Conservation (phyloP, 148 eudicot species). For the Rhododendron ferrugineum region DNA sequence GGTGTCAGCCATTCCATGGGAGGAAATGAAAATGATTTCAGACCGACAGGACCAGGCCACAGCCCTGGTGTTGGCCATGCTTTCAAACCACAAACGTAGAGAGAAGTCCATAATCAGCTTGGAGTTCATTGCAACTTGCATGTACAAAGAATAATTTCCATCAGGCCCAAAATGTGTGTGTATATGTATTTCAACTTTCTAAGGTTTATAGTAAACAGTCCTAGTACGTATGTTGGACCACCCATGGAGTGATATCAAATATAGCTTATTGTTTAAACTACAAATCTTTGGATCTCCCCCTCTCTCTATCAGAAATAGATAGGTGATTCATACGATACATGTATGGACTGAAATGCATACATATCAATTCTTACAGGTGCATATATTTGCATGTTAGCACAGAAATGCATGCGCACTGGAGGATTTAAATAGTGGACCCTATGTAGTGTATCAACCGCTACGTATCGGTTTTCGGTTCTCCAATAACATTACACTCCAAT, state of each 20-base stretch:
- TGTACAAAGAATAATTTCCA: neutral
- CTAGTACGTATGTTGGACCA: neutral
- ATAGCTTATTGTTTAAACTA: neutral
- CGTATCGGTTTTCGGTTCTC: neutral
- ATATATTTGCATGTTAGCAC: neutral
- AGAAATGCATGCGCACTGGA: neutral
- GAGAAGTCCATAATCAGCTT: slow-evolving; percentile 25
- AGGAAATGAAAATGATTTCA: neutral
- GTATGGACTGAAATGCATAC: neutral
- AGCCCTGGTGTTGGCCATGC: slow-evolving; percentile 63
- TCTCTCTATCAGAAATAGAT: neutral
- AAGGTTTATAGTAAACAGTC: neutral
- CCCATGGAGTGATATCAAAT: neutral
- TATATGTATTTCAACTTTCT: neutral
- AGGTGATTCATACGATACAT: neutral
- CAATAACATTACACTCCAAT: neutral
- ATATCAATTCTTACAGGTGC: neutral
- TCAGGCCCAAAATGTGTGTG: neutral
- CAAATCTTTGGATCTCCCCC: neutral
- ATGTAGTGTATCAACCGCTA: neutral
- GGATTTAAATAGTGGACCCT: neutral
- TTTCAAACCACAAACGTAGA: slow-evolving; percentile 8
- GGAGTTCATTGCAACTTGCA: neutral
- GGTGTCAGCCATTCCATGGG: neutral
- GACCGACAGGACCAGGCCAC: slow-evolving; percentile 26